These are phyloP conservation scores for Fusarium sp. DNA, from an alignment of 2,329 filamentous ascomycete species.

Conservation along the genomic window DNA sequence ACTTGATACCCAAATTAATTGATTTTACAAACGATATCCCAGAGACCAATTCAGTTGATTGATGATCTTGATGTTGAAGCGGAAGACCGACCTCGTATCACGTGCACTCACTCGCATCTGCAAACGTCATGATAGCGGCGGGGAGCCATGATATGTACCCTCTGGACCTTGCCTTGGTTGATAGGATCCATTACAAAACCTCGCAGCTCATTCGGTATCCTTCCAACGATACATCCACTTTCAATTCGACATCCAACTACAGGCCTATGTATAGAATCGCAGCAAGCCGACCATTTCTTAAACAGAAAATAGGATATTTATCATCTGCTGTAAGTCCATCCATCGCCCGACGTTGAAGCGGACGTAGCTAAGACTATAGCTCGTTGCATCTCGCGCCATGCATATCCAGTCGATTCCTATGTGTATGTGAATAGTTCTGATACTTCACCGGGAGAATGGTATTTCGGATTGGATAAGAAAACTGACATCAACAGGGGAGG, in stretches of 20 bases:
- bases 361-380: constrained; percentile 13
- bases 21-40: not conserved
- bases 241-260: not conserved
- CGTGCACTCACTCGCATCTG: constrained; percentile 32
- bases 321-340: constrained; percentile 38
- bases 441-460: not conserved
- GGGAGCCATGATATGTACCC: constrained; percentile 29
- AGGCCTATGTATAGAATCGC: constrained; percentile 57
- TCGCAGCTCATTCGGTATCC: constrained; percentile 37
- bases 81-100: constrained; percentile 21
- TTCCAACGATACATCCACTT: constrained; percentile 12
- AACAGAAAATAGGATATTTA: constrained; percentile 46
- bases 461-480: not conserved
- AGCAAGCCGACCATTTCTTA: constrained; percentile 50
- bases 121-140: constrained; percentile 37
- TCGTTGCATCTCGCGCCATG: constrained; percentile 62
- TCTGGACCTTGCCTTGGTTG: not conserved
- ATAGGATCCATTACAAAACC: constrained; percentile 43
- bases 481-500: constrained; percentile 69
- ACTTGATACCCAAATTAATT: constrained; percentile 28
- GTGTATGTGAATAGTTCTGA: constrained; percentile 68
- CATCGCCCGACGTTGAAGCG: not conserved
- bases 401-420: constrained; percentile 90
- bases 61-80: not conserved
- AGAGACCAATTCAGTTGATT: not conserved